Evolutionary conservation across 2,329 filamentous ascomycete genomes (phyloP).

Genomic region (Calonectria crousiana): DNA sequence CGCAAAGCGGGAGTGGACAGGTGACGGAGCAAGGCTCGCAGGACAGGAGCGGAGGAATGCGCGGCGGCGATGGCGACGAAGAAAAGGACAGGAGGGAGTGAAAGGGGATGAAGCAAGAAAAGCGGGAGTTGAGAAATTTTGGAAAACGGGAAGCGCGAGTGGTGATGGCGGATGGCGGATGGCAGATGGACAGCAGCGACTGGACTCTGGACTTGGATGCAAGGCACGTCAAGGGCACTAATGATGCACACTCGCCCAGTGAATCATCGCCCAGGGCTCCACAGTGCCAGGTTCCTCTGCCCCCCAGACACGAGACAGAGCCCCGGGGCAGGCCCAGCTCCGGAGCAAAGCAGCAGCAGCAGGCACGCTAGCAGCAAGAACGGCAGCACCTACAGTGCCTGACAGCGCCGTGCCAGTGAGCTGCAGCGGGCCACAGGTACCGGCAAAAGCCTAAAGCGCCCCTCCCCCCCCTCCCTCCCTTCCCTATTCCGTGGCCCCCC

Average conservation of each 20-base stretch:
- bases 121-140: neutral
- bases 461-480: neutral
- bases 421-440: slow-evolving; percentile 13
- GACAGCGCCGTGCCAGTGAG: slow-evolving; percentile 7
- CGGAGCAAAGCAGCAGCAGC: neutral
- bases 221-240: slow-evolving; percentile 19
- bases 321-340: neutral
- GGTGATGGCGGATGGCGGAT: slow-evolving; percentile 1
- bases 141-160: slow-evolving; percentile 5
- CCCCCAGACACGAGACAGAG: neutral
- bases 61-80: neutral
- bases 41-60: neutral
- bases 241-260: slow-evolving; percentile 16
- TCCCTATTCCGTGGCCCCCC: neutral
- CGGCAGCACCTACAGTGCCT: neutral
- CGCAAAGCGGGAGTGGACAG: neutral
- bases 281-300: slow-evolving; percentile 9
- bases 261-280: slow-evolving; percentile 9
- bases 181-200: slow-evolving; percentile 4
- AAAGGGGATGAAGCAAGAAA: neutral
- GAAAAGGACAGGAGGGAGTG: neutral
- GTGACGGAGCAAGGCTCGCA: neutral
- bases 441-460: neutral
- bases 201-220: slow-evolving; percentile 13
- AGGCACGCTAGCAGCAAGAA: neutral